Evolutionary conservation across 768 basidiomycete species (phyloP).

Genomic region (Amanita pseudoporphyria): DNA sequence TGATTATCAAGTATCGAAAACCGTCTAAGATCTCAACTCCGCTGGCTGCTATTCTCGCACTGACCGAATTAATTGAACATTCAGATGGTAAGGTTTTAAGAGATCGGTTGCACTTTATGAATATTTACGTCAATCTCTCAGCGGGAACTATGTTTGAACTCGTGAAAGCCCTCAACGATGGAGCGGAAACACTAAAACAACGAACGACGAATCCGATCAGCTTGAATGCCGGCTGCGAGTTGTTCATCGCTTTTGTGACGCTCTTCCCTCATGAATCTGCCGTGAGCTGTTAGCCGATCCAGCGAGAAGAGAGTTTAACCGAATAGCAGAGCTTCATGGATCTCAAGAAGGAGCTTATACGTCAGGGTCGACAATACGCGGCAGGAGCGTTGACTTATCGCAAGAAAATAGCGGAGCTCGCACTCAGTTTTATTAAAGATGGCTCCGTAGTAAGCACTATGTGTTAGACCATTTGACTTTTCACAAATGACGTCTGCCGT

Average conservation of each 20-base stretch:
- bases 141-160: slow-evolving; percentile 94
- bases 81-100: slow-evolving; percentile 55
- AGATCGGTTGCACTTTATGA: not conserved
- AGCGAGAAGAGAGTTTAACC: slow-evolving; percentile 4
- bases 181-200: slow-evolving; percentile 51
- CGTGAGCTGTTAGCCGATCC: slow-evolving; percentile 33
- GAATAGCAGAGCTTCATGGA: slow-evolving; percentile 64
- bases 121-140: slow-evolving; percentile 19
- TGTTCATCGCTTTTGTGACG: slow-evolving; percentile 87
- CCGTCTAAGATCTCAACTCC: slow-evolving; percentile 61
- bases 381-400: slow-evolving; percentile 77
- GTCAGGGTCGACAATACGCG: slow-evolving; percentile 72
- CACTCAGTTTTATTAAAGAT: slow-evolving; percentile 91
- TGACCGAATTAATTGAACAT: slow-evolving; percentile 72
- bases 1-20: not conserved
- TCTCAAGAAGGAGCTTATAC: slow-evolving; percentile 75
- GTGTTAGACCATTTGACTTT: slow-evolving; percentile 4
- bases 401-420: slow-evolving; percentile 79
- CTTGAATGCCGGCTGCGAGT: slow-evolving; percentile 80
- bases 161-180: slow-evolving; percentile 71
- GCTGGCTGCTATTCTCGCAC: slow-evolving; percentile 78
- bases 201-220: slow-evolving; percentile 73
- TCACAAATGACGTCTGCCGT: slow-evolving; percentile 6
- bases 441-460: slow-evolving; percentile 64
- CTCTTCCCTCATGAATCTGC: slow-evolving; percentile 73